phyloP scores from a whole-genome alignment of 176 grass and related monocot genomes.

The bread wheat (Triticum aestivum) region IWGSC_CS_RefSeq_v2.1 NC_057806.1:17065729-17066228 shows the following conservation, averaged over 20 bases:
- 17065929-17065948: not conserved
- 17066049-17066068: too few species aligned
- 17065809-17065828: not conserved
- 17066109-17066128: not conserved
- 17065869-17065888: conserved; percentile 47
- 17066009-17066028: too few species aligned
- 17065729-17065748: too few species aligned
- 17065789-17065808: too few species aligned
- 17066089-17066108: too few species aligned
- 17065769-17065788: too few species aligned
- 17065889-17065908: not conserved
- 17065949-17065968: conserved; percentile 46
- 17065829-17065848: too few species aligned
- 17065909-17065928: not conserved
- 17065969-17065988: conserved; percentile 56
- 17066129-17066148: conserved; percentile 26
- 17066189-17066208: conserved; percentile 11
- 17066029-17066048: too few species aligned
- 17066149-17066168: conserved; percentile 37
- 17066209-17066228: not conserved
- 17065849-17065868: not conserved
- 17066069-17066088: too few species aligned
- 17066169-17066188: conserved; percentile 22
- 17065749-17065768: too few species aligned
- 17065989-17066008: not conserved